Evolutionary conservation across 202 grass and related monocot genomes (phyloP), one percentile per base, ranked within the genome.

Genomic region (Musa balbisiana): DNA sequence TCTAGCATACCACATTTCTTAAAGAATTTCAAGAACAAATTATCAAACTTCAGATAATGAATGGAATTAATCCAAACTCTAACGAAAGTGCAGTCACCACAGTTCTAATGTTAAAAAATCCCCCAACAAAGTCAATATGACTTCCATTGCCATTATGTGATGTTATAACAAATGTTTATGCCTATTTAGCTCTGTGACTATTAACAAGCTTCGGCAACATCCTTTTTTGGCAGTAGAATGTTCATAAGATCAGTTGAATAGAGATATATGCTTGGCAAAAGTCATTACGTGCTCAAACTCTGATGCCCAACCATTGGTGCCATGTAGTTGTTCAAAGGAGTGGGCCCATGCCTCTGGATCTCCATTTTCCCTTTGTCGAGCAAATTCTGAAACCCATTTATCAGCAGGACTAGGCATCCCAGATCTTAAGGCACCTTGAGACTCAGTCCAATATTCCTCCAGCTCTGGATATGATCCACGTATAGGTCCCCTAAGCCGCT

Each of bases 401-500:
- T 94, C 83, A 84, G 87, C 63, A 87, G 82, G 72, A 89, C 88
- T 88, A 80, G 86, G 87, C 83, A 94, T 94, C 68, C 83, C 81
- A 72, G 87, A 79, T 67, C 77, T 91, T 72, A 88, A 49, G 66
- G 76, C 78, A 63, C 75, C 85, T 92, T 99, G 91, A 29, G 95
- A 92, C 59, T 99, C 91, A 70, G 89, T 99, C 95, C 95, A 99
- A 71, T 99, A 94, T 84, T 92, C 79, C 85, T 99, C 85, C 85
- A 99, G 73, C 78, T 99, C 91, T 75, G 85, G 80, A 72, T 86
- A 87, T 62, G 80, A 82, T 69, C 95, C 91, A 43, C 80, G 89
- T 59, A 92, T 77, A 25, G 95, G 91, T 13, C 89, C 87, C 81
- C 66, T 90, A 75, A 92, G 91, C 71, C 69, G 67, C 69, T 89